Percentiles rank a stretch among this genome's conserved stretches.
These are phyloP conservation scores for Paecilomyces niveus DNA, from an alignment of 2,329 filamentous ascomycete genomes.

Conservation along the genomic window DNA sequence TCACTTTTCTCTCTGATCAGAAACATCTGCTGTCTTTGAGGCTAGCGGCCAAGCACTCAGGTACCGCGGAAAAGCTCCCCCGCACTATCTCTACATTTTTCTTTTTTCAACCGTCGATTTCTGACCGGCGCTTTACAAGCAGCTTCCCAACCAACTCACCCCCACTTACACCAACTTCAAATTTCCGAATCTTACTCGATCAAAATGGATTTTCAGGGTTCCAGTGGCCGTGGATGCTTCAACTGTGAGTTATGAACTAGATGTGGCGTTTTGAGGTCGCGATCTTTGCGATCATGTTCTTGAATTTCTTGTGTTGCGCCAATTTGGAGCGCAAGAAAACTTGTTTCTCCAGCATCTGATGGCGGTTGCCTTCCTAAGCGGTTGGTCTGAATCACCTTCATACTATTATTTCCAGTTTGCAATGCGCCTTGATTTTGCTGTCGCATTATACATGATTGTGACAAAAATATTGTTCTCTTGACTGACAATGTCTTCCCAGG, in stretches of 20 bases:
- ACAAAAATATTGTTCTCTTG: slow-evolving; percentile 1
- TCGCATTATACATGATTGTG: background rate
- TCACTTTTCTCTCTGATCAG: slow-evolving; percentile 1
- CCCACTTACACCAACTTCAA: slow-evolving; percentile 3
- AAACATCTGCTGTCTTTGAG: background rate
- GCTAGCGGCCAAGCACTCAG: background rate
- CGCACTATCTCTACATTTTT: slow-evolving; percentile 3
- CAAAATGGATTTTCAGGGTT: slow-evolving; percentile 43
- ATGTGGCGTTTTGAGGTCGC: slow-evolving; percentile 1
- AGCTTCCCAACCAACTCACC: slow-evolving; percentile 2
- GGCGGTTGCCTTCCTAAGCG: background rate
- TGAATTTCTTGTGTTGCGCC: background rate
- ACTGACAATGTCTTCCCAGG: slow-evolving; percentile 42
- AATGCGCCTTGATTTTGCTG: background rate
- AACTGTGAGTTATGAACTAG: slow-evolving; percentile 44
- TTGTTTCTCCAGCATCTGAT: background rate
- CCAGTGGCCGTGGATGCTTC: slow-evolving; percentile 49
- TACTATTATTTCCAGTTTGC: background rate
- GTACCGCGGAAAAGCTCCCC: slow-evolving; percentile 1
- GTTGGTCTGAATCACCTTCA: background rate
- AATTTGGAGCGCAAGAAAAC: background rate
- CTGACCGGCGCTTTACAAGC: background rate
- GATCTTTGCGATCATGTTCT: background rate
- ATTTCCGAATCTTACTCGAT: slow-evolving; percentile 2
- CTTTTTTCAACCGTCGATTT: background rate